Base-by-base conservation (phyloP, 768 basidiomycete species). In the Lepiota subincarnata region DNA sequence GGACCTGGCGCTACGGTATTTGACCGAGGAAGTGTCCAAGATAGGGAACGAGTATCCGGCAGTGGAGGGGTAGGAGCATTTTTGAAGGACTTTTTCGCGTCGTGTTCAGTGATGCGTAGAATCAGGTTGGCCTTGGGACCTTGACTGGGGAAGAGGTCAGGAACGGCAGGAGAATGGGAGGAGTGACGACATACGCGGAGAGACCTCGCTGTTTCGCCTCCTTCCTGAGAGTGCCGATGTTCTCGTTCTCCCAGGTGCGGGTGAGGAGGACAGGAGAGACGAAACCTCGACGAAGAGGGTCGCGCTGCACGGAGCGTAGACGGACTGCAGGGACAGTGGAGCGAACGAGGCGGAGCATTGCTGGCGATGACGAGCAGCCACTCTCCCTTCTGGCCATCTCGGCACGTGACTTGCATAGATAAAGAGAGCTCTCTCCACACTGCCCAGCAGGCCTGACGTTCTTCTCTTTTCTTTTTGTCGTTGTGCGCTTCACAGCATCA, bases 51-150 rank as follows among this genome's bases (percentile, higher is more conserved):
- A 26, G 63, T 58, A 46, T 64, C 58, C 42, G 64, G 55, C 39
- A 63, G 64, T 50, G 63, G 55, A 26, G 54, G 57, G 35, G 52
- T 56, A 14, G 60, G 59, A 26, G 66, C 34, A 20, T 64, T 61
- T 44, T 62, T 56, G 38, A 62, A 53, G 28, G 58, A 61, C 54
- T 59, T 53, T 48, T 57, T 60, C 28, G 70, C 65, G 40, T 84
- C 81, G 44, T 77, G 70, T 60, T 81, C 73, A 57, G 78, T 72
- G 45, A 87, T 70, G 50, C 82, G 78, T 36, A 76, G 61, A 55
- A 84, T 71, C 26, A 87, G 66, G 3, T 71, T 72, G 2, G 79
- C 68, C 65, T 87, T 88, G 66, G 73, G 82, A 2, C 84, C 85
- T 56, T 70, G 76, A 20, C 85, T 87, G 45, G 24, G 37, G 36